These are phyloP conservation scores for Teunomyces lycoperdinae DNA, from an alignment of 805 yeast species.

Conservation along the genomic window DNA sequence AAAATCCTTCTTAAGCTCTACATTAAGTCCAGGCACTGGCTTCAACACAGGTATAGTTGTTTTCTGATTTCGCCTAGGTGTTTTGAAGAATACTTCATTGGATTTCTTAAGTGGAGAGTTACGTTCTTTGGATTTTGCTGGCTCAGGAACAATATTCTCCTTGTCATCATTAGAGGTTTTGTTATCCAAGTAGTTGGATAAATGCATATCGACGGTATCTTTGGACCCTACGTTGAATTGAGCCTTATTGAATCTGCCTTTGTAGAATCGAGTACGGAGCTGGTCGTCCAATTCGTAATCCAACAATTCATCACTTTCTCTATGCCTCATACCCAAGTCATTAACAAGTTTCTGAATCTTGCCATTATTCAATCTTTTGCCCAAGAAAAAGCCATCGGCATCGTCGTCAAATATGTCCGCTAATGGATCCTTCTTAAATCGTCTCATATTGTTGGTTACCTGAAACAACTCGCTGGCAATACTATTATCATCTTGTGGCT, in stretches of 20 bases:
- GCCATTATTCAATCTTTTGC: constrained; percentile 26
- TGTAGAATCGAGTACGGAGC: constrained; percentile 31
- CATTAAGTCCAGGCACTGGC: constrained; percentile 18
- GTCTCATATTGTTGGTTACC: constrained; percentile 13
- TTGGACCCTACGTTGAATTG: constrained; percentile 13
- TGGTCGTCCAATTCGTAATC: constrained; percentile 35
- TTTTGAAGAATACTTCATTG: constrained; percentile 16
- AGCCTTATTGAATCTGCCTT: constrained; percentile 28
- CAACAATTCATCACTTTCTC: constrained; percentile 12
- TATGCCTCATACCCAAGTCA: constrained; percentile 30
- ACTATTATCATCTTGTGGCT: constrained; percentile 6
- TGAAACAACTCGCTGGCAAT: constrained; percentile 33
- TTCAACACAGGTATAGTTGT: constrained; percentile 26
- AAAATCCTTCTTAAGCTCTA: constrained; percentile 12
- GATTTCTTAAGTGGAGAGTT: constrained; percentile 18
- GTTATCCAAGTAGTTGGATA: constrained; percentile 19
- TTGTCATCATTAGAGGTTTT: constrained; percentile 18
- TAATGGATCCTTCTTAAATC: constrained; percentile 3
- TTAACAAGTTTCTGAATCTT: constrained; percentile 37
- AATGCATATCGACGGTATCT: constrained; percentile 34
- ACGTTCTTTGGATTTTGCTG: constrained; percentile 2
- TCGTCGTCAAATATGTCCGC: constrained; percentile 10
- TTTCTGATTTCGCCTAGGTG: constrained; percentile 14
- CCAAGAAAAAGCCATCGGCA: constrained; percentile 15
- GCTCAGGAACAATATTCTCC: constrained; percentile 24